Base-by-base conservation (phyloP, 257 asterid genomes). In the Solanum arcanum region DNA sequence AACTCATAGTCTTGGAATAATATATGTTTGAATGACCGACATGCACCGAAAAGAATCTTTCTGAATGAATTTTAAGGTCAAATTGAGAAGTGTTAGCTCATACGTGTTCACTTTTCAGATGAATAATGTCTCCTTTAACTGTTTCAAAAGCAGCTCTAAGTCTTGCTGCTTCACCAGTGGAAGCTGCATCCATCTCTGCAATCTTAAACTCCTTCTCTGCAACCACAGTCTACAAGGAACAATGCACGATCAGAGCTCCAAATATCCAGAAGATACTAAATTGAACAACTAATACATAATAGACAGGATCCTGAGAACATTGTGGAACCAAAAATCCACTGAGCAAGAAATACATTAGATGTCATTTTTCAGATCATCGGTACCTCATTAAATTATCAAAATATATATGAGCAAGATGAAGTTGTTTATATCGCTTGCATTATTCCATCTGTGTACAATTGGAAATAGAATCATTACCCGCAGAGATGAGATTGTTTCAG, bases 131-230 rank as follows among this genome's bases (percentile, higher is more conserved):
- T 88, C 99, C 99, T 92, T 94, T 97, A 78, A 94, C 90, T 29
- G 96, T 90, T 91, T 97, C 98, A 89, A 97, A 89, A 42, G 96
- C 94, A 90, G 99, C 99, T 92, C 92, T 92, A 83, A 95, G 94
- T 75, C 99, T 92, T 84, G 99, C 99, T 86, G 94, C 94, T 94
- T 97, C 99, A 83, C 99, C 99, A 90, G 96, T 97, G 83, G 99
- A 94, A 90, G 99, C 99, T 87, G 97, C 99, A 89, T 97, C 99
- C 95, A 95, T 93, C 91, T 97, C 98, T 35, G 98, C 99, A 90
- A 97, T 94, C 91, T 94, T 93, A 88, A 98, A 93, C 90, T 97
- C 99, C 84, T 93, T 95, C 90, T 95, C 98, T 41, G 93, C 95
- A 77, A 95, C 89, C 89, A 93, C 84, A 85, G 94, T 92, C 99